Evolutionary conservation across 805 yeast genomes (phyloP), one percentile per base, ranked within the genome.

Genomic region (Allodekkera sacchari): DNA sequence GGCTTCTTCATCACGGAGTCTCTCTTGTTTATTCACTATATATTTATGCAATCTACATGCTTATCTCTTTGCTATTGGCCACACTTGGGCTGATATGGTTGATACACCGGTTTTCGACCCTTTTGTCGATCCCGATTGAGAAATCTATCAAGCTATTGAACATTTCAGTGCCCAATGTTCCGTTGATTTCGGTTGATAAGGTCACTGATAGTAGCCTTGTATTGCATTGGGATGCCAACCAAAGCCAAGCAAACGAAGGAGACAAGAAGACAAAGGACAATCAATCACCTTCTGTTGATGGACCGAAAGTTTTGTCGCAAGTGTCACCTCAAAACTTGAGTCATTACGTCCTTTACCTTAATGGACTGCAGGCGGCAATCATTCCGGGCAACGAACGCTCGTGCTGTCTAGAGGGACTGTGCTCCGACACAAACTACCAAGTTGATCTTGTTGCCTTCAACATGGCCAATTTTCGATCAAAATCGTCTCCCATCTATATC

Each of bases 211-310:
- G 54, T 7, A 53, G 68, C 18, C 66, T 72, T 23, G 63, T 62
- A 17, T 36, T 76, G 20, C 82, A 73, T 44, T 76, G 83, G 80
- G 77, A 70, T n/a, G n/a, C n/a, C n/a, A n/a, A n/a, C n/a, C n/a
- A n/a, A n/a, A n/a, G n/a, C n/a, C n/a, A n/a, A n/a, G n/a, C n/a
- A n/a, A n/a, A n/a, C n/a, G n/a, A n/a, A n/a, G 26, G 12, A 7
- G 13, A 14, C 13, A 35, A 17, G 35, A 30, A 7, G 29, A 29
- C 26, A 27, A 25, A 11, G 26, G 22, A 6, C 11, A 22, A 19
- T 24, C 18, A 13, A n/a, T n/a, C n/a, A n/a, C 11, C 36, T 6
- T 14, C 7, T 7, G n/a, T 30, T 3, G 52, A 43, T 24, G 50
- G 52, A 1, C 51, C 57, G 3, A 50, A 51, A 6, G 34, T 51